Base-by-base conservation (phyloP, 2,329 filamentous ascomycete genomes). In the Chlorencoelia australis region DNA sequence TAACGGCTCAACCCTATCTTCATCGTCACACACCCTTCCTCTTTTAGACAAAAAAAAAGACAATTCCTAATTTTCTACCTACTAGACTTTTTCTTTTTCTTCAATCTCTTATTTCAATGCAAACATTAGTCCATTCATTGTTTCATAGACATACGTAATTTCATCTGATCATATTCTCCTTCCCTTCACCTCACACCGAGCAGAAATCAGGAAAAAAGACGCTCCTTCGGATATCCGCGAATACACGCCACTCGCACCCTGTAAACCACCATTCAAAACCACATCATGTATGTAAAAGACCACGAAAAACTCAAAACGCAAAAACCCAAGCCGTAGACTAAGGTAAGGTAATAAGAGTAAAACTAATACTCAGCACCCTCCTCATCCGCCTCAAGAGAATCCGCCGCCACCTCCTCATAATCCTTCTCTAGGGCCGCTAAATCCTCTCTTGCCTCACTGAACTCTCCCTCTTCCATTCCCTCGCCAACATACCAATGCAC, bases 401-500 rank as follows among this genome's bases (percentile, higher is more conserved):
- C 73, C 42, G 60, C 65, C 38, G 72, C 73, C 48, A 78, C 73
- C 59, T 78, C 74, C 55, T 75, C 73, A 48, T 79, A 79, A 49
- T 79, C 74, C 57, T 71, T 73, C 61, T 79, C 75, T 32, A 79
- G 57, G 20, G 75, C 75, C 32, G 75, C 75, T 43, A 80, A 59
- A 57, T 79, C 75, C 59, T 79, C 75, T 50, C 75, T 66, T 25
- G 75, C 75, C 55, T 80, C 75, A 19, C 65, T 69, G 60, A 79
- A 79, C 54, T 80, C 75, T 45, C 75, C 75, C 56, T 79, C 75
- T 59, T 79, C 75, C 75, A 80, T 80, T 58, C 75, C 75, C 57
- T 79, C 75, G 46, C 75, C 75, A 38, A 79, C 75, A 49, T 79
- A 80, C 75, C 75, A 79, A 56, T 79, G 75, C n/a, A 79, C 75